phyloP scores from a whole-genome alignment of 169 alveolate genomes.

The Plasmodium coatneyi region DNA sequence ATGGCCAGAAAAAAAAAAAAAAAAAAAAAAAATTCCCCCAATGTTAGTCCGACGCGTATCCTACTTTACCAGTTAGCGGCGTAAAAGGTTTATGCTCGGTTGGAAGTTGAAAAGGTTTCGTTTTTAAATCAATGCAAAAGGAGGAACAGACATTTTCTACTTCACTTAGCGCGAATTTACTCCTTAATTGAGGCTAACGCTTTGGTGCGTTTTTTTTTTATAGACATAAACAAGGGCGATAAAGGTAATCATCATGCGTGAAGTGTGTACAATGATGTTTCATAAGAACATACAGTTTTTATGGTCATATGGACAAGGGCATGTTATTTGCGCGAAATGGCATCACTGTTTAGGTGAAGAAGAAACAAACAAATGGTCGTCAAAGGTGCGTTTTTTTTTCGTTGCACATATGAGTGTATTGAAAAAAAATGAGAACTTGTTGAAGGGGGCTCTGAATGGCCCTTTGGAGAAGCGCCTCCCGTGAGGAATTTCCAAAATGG shows the following conservation, averaged over 20 bases:
- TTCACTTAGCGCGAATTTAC: not conserved
- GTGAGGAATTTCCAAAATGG: not conserved
- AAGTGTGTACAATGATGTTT: not conserved
- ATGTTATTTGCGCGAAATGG: not conserved
- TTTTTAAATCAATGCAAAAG: not conserved
- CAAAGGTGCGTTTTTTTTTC: not conserved
- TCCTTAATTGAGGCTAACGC: not conserved
- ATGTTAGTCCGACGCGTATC: not conserved
- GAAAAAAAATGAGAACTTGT: not conserved
- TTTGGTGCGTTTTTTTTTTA: not conserved
- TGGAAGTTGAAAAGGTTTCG: not conserved
- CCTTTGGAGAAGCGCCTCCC: not conserved
- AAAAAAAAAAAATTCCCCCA: not conserved
- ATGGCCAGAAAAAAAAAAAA: not conserved
- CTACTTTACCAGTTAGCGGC: not conserved
- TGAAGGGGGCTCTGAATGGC: not conserved
- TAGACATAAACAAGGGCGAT: constrained; percentile 1
- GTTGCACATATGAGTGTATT: not conserved
- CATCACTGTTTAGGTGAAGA: not conserved
- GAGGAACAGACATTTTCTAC: not conserved
- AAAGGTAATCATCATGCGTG: not conserved
- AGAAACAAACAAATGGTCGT: not conserved
- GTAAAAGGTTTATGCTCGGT: not conserved
- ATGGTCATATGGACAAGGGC: not conserved
- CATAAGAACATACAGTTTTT: not conserved